Conservation (phyloP, 2,329 filamentous ascomycete genomes). For the Aureobasidium sp. region DNA sequence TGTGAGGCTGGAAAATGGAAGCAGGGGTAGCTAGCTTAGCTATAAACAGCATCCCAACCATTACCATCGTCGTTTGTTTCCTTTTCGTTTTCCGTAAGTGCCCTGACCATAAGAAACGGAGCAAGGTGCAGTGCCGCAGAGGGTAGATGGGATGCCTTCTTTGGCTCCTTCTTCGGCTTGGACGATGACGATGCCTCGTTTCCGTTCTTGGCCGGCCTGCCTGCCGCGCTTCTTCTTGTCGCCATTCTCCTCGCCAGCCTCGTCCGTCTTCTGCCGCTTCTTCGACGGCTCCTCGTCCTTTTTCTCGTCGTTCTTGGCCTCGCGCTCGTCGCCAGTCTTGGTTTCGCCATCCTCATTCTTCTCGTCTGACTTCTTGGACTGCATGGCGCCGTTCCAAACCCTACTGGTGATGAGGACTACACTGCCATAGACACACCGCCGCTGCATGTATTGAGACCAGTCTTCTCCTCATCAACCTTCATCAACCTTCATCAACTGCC, state of each 20-base stretch:
- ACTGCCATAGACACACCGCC: too few relatives aligned
- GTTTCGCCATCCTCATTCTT: constrained; percentile 22
- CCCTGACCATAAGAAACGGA: too few relatives aligned
- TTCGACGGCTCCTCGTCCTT: constrained; percentile 25
- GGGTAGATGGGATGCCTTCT: constrained; percentile 31
- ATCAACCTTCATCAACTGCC: neutral
- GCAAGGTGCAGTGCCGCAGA: too few relatives aligned
- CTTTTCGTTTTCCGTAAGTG: too few relatives aligned
- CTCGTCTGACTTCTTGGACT: constrained; percentile 22
- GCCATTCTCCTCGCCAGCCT: constrained; percentile 30
- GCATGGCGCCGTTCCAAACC: too few relatives aligned
- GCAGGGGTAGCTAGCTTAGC: too few relatives aligned
- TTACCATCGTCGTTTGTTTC: too few relatives aligned
- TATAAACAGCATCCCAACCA: too few relatives aligned
- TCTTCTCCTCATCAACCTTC: too few relatives aligned
- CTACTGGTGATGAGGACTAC: too few relatives aligned
- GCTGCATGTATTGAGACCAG: too few relatives aligned
- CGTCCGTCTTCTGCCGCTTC: constrained; percentile 21
- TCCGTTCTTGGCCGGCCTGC: constrained; percentile 35
- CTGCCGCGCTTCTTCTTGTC: constrained; percentile 37
- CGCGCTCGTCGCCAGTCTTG: constrained; percentile 30
- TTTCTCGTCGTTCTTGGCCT: constrained; percentile 22
- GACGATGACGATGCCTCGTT: constrained; percentile 21
- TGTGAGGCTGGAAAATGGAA: too few relatives aligned
- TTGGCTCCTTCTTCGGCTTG: constrained; percentile 39